These are phyloP conservation scores for Orbilia quercus DNA, from an alignment of 2,329 filamentous ascomycete genomes.

Conservation along the genomic window DNA sequence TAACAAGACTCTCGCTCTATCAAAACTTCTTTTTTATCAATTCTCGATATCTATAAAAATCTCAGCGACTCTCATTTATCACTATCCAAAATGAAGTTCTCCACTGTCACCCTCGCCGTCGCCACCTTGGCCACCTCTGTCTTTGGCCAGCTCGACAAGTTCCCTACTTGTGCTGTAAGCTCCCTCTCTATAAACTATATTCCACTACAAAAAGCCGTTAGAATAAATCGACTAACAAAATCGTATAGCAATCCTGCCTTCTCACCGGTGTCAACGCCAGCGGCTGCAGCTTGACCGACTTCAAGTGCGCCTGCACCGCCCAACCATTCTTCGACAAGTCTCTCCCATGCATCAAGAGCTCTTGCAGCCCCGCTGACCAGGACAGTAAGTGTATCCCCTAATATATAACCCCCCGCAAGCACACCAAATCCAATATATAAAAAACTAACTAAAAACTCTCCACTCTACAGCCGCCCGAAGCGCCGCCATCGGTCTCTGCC, in stretches of 20 bases:
- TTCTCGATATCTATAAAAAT: slow-evolving; percentile 13
- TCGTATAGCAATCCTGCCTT: slow-evolving; percentile 56
- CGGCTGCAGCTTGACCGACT: slow-evolving; percentile 54
- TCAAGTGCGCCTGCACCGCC: slow-evolving; percentile 57
- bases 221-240: slow-evolving; percentile 13
- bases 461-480: slow-evolving; percentile 50
- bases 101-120: slow-evolving; percentile 54
- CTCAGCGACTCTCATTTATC: slow-evolving; percentile 25
- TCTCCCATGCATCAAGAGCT: slow-evolving; percentile 47
- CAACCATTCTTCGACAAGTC: slow-evolving; percentile 50
- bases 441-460: slow-evolving; percentile 2
- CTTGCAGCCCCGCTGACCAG: slow-evolving; percentile 46
- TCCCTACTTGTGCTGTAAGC: slow-evolving; percentile 59
- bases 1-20: slow-evolving; percentile 29
- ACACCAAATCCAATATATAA: no score
- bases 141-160: slow-evolving; percentile 53
- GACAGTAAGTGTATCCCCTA: slow-evolving; percentile 57
- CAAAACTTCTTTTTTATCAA: slow-evolving; percentile 4
- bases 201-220: no score
- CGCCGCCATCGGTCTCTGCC: slow-evolving; percentile 53
- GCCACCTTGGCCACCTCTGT: slow-evolving; percentile 54
- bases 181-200: not conserved
- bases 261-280: slow-evolving; percentile 33
- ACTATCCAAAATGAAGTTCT: slow-evolving; percentile 58
- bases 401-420: no score